phyloP scores from a whole-genome alignment of 169 alveolate species.

The Cryptosporidium tyzzeri region DNA sequence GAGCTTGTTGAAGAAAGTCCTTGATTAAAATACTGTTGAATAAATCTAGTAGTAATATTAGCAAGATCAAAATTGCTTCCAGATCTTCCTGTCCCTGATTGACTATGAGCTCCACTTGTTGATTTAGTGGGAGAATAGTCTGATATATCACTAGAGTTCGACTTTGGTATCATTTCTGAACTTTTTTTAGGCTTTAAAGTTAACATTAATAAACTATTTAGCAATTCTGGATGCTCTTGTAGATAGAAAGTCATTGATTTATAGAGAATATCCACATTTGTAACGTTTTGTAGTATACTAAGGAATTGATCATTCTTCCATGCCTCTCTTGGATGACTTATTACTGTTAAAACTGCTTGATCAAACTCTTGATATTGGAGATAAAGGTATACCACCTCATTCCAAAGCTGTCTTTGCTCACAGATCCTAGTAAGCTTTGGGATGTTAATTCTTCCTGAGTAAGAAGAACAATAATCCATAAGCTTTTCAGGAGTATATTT shows the following conservation, averaged over 20 bases:
- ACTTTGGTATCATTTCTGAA: not conserved
- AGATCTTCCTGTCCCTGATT: slow-evolving; percentile 85
- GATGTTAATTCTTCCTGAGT: slow-evolving; percentile 88
- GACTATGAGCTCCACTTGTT: slow-evolving; percentile 91
- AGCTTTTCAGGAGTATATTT: slow-evolving; percentile 97
- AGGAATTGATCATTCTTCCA: slow-evolving; percentile 95
- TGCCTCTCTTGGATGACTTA: slow-evolving; percentile 97
- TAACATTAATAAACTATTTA: slow-evolving; percentile 88
- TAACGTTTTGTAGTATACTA: slow-evolving; percentile 89
- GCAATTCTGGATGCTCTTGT: slow-evolving; percentile 98
- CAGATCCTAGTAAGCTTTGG: slow-evolving; percentile 95
- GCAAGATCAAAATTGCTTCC: slow-evolving; percentile 77
- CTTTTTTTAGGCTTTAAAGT: slow-evolving; percentile 79
- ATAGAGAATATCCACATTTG: slow-evolving; percentile 96
- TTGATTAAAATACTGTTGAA: slow-evolving; percentile 37
- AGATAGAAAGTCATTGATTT: slow-evolving; percentile 97
- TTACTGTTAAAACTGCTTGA: slow-evolving; percentile 95
- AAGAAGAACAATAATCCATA: slow-evolving; percentile 94
- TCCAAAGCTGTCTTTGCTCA: slow-evolving; percentile 91
- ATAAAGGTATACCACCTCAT: slow-evolving; percentile 96
- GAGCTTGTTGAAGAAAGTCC: slow-evolving; percentile 80
- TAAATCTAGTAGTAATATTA: slow-evolving; percentile 52
- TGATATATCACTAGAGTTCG: slow-evolving; percentile 21
- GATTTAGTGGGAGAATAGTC: slow-evolving; percentile 85
- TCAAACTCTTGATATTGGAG: slow-evolving; percentile 96